Conservation (phyloP, 495 filamentous ascomycete genomes). For the Penicillium taxi region DNA sequence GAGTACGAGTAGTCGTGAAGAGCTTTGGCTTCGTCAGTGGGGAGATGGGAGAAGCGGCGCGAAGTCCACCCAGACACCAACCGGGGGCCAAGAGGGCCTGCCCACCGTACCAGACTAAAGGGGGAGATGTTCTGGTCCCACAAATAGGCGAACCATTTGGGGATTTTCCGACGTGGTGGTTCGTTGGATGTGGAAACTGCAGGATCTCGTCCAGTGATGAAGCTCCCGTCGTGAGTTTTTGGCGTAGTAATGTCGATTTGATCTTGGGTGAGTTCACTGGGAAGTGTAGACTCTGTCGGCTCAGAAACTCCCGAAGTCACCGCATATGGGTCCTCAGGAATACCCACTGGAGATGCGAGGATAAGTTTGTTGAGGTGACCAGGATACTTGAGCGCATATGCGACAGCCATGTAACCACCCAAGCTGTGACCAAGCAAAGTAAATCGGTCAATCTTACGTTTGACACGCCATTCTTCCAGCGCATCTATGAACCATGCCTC, state of each 20-base stretch:
- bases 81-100: slow-evolving; percentile 85
- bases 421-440: slow-evolving; percentile 89
- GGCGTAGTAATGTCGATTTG: slow-evolving; percentile 48
- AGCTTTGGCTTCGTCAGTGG: slow-evolving; percentile 68
- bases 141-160: slow-evolving; percentile 80
- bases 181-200: slow-evolving; percentile 21
- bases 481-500: slow-evolving; percentile 96
- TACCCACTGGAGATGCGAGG: slow-evolving; percentile 84
- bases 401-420: slow-evolving; percentile 88
- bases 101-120: slow-evolving; percentile 80
- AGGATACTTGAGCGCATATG: slow-evolving; percentile 93
- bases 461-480: slow-evolving; percentile 87
- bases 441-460: slow-evolving; percentile 83
- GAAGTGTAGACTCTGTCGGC: slow-evolving; percentile 57
- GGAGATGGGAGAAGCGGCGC: slow-evolving; percentile 82
- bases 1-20: slow-evolving; percentile 90
- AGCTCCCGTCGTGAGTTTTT: slow-evolving; percentile 50
- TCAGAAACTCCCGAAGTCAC: slow-evolving; percentile 74
- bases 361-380: slow-evolving; percentile 92
- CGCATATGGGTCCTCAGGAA: slow-evolving; percentile 92
- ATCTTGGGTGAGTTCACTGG: slow-evolving; percentile 68
- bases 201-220: slow-evolving; percentile 41
- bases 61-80: slow-evolving; percentile 93
- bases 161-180: slow-evolving; percentile 54
- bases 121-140: slow-evolving; percentile 98